Conservation (phyloP, 148 eudicot genomes). For the Vaccinium macrocarpon region DNA sequence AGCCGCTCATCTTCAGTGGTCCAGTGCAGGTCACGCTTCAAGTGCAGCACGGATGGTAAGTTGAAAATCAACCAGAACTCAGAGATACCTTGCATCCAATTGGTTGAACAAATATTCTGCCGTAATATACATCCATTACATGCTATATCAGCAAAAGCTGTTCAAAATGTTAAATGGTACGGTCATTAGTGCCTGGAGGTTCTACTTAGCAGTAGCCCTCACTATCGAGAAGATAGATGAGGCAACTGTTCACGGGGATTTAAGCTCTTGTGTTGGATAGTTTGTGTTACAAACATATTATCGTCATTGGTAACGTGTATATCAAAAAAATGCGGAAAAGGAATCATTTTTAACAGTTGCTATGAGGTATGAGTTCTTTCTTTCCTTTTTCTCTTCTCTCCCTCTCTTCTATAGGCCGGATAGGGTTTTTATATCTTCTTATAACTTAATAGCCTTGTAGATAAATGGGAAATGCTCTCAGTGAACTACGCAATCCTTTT, state of each 20-base stretch:
- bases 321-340: neutral
- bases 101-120: neutral
- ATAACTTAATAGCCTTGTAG: too few relatives aligned
- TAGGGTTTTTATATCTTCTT: neutral
- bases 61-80: conserved; percentile 17
- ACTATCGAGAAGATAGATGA: neutral
- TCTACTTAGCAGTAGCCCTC: neutral
- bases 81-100: conserved; percentile 1
- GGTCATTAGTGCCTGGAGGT: neutral
- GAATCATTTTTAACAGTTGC: neutral
- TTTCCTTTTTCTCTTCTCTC: neutral
- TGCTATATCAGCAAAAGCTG: conserved; percentile 7
- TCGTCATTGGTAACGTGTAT: neutral
- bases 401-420: neutral
- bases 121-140: neutral
- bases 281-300: neutral
- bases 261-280: conserved; percentile 1
- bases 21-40: conserved; percentile 40
- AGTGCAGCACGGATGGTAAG: conserved; percentile 53
- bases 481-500: too few relatives aligned
- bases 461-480: too few relatives aligned
- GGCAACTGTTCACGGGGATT: neutral
- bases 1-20: conserved; percentile 37
- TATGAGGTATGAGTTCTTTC: neutral
- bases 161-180: neutral